Percentiles rank a stretch among this genome's conserved stretches.
These are phyloP conservation scores for Citrullus amarus DNA, from an alignment of 306 rosid species.

Conservation along the genomic window DNA sequence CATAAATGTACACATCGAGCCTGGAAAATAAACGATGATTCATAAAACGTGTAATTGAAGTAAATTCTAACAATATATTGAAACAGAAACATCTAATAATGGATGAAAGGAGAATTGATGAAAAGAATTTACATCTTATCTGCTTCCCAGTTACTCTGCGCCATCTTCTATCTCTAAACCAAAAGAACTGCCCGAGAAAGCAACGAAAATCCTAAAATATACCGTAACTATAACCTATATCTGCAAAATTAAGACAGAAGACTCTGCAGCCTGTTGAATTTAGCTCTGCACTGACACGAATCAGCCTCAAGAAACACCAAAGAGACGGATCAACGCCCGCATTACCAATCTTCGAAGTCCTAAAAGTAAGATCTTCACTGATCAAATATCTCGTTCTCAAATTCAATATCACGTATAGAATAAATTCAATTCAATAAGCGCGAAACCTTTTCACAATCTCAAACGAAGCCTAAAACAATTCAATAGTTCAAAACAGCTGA, in stretches of 20 bases:
- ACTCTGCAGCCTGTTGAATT: slow-evolving; percentile 11
- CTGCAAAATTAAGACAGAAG: slow-evolving; percentile 2
- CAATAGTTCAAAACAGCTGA: background rate
- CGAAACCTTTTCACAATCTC: slow-evolving; percentile 1
- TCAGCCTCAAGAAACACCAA: slow-evolving; percentile 29
- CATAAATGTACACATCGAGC: slow-evolving; percentile 95
- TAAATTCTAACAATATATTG: background rate
- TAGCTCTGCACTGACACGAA: slow-evolving; percentile 19
- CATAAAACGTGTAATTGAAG: background rate
- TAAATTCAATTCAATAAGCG: slow-evolving; percentile 1
- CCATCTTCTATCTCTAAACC: slow-evolving; percentile 34
- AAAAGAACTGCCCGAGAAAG: slow-evolving; percentile 19
- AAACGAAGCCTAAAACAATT: background rate
- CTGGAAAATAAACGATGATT: slow-evolving; percentile 21
- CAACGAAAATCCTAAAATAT: background rate
- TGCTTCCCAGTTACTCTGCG: slow-evolving; percentile 96
- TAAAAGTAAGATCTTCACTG: slow-evolving; percentile 29
- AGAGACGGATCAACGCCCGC: slow-evolving; percentile 46
- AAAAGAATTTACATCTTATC: slow-evolving; percentile 63
- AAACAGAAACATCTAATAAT: background rate
- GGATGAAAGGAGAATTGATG: background rate
- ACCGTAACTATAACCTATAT: slow-evolving; percentile 4
- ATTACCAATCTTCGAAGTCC: slow-evolving; percentile 22
- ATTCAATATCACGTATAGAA: slow-evolving; percentile 9
- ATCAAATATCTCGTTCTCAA: slow-evolving; percentile 15